Evolutionary conservation across 305 asterid species (phyloP).

Genomic region (Fraxinus greggii): DNA sequence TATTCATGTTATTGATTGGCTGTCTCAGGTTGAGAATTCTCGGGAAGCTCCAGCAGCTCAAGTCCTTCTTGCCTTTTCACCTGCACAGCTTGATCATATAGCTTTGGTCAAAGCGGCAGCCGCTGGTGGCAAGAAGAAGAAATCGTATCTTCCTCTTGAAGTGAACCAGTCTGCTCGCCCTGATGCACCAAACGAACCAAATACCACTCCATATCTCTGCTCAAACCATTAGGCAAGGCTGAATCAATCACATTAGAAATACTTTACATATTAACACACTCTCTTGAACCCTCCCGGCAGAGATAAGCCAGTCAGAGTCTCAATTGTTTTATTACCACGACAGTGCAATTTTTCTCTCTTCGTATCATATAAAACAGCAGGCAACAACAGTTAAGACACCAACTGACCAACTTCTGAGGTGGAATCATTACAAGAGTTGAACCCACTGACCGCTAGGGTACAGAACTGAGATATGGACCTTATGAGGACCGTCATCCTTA

Average conservation of each 20-base stretch:
- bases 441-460: conserved; percentile 61
- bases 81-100: conserved; percentile 63
- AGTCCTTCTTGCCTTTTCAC: conserved; percentile 74
- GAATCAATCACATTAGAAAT: conserved; percentile 67
- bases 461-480: conserved; percentile 84
- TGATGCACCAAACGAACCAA: conserved; percentile 66
- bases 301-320: conserved; percentile 84
- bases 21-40: conserved; percentile 66
- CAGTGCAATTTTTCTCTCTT: conserved; percentile 79
- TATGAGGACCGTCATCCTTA: conserved; percentile 57
- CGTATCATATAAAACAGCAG: conserved; percentile 69
- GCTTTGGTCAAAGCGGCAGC: conserved; percentile 76
- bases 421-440: conserved; percentile 82
- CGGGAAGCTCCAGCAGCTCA: conserved; percentile 62
- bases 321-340: conserved; percentile 89
- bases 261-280: conserved; percentile 63
- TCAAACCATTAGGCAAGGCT: conserved; percentile 56
- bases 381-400: conserved; percentile 72
- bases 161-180: conserved; percentile 49
- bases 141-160: conserved; percentile 61
- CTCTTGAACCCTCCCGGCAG: conserved; percentile 86
- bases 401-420: conserved; percentile 62
- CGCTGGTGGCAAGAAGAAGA: conserved; percentile 75
- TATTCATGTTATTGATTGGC: conserved; percentile 17
- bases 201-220: conserved; percentile 54